Evolutionary conservation across 2,329 filamentous ascomycete genomes (phyloP).

Genomic region (Diaporthe destruens): DNA sequence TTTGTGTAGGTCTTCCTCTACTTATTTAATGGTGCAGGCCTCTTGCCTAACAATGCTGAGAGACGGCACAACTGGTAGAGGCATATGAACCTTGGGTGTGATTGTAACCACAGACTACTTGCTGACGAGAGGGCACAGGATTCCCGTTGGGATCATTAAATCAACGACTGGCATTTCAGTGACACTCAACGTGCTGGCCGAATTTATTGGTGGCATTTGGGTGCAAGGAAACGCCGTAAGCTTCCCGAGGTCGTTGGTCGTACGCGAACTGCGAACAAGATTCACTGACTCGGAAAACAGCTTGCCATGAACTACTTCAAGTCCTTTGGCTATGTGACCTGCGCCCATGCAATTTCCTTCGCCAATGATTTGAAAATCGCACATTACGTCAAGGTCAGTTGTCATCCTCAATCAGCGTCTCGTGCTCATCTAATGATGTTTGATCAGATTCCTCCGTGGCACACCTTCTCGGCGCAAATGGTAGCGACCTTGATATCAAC

Average conservation of each 20-base stretch:
- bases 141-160: slow-evolving; percentile 59
- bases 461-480: slow-evolving; percentile 71
- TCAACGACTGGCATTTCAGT: slow-evolving; percentile 58
- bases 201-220: slow-evolving; percentile 60
- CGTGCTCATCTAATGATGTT: neutral
- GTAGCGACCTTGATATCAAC: slow-evolving; percentile 67
- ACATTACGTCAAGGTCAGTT: slow-evolving; percentile 61
- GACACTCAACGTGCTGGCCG: slow-evolving; percentile 55
- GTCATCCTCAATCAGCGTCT: too few species aligned
- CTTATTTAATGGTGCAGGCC: too few species aligned
- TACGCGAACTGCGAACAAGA: too few species aligned
- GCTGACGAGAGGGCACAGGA: neutral
- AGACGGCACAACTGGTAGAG: neutral
- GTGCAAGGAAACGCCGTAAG: slow-evolving; percentile 55
- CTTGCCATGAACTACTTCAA: slow-evolving; percentile 64
- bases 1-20: slow-evolving; percentile 48
- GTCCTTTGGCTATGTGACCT: slow-evolving; percentile 49
- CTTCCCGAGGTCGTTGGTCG: neutral
- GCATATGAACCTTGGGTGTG: too few species aligned
- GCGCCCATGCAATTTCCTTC: slow-evolving; percentile 65
- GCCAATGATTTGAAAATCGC: slow-evolving; percentile 51
- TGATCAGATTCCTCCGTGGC: slow-evolving; percentile 64
- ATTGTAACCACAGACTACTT: too few species aligned
- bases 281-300: neutral
- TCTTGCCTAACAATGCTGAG: too few species aligned